Conservation (phyloP, 1,139 yeast genomes). For the Yamadazyma diddensiae region DNA sequence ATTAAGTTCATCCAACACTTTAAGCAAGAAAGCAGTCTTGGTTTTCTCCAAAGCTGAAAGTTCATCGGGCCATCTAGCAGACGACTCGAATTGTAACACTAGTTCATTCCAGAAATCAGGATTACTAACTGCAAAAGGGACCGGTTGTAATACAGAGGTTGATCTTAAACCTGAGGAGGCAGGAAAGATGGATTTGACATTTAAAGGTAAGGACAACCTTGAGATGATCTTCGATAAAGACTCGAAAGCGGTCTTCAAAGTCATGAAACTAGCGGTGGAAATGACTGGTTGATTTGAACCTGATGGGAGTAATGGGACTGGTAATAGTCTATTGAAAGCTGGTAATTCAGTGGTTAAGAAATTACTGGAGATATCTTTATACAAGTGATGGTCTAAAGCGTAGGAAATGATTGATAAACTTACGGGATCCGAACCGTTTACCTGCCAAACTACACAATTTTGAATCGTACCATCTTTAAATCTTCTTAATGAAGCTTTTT, state of each 20-base stretch:
- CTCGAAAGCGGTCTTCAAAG: constrained; percentile 64
- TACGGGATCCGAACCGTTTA: constrained; percentile 59
- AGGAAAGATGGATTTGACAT: constrained; percentile 69
- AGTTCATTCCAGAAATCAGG: constrained; percentile 82
- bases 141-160: constrained; percentile 74
- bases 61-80: constrained; percentile 96
- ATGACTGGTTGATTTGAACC: constrained; percentile 51
- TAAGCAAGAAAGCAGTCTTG: constrained; percentile 82
- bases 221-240: constrained; percentile 53
- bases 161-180: constrained; percentile 70
- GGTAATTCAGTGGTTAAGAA: constrained; percentile 39
- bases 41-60: constrained; percentile 79
- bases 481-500: constrained; percentile 78
- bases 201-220: constrained; percentile 64
- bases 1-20: constrained; percentile 58
- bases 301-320: constrained; percentile 59
- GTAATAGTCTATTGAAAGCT: constrained; percentile 50
- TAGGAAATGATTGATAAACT: constrained; percentile 65
- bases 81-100: constrained; percentile 81
- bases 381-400: constrained; percentile 61
- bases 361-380: constrained; percentile 37
- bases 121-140: constrained; percentile 72
- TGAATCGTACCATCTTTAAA: constrained; percentile 87
- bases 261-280: constrained; percentile 52
- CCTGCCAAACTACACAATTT: constrained; percentile 86